A percentile compares a stretch with the other conserved stretches of the same genome.
phyloP scores from a whole-genome alignment of 129 eudicot species.

The Artemisia annua region DNA sequence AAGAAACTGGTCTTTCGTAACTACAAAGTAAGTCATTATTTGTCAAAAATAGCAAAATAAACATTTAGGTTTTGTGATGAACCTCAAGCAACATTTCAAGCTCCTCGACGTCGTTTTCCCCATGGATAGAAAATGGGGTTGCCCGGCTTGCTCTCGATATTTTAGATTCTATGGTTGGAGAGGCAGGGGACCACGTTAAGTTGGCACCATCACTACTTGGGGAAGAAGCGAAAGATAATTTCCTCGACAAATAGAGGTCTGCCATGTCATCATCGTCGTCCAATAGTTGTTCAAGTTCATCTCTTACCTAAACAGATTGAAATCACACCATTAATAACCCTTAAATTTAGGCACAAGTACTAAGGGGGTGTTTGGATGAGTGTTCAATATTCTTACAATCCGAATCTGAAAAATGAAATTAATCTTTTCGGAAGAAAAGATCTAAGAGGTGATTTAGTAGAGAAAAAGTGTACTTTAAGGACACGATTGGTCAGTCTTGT shows the following conservation, averaged over 20 bases:
- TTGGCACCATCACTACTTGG: constrained; percentile 37
- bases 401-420: background rate
- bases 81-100: constrained; percentile 96
- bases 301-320: constrained; percentile 52
- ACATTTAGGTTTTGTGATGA: constrained; percentile 1
- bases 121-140: constrained; percentile 45
- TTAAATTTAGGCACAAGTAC: background rate
- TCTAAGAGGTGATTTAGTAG: background rate
- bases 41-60: background rate
- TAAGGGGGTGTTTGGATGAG: too few species aligned
- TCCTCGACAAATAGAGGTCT: constrained; percentile 76
- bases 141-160: constrained; percentile 56
- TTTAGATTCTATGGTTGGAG: constrained; percentile 56
- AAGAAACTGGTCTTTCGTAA: background rate
- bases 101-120: constrained; percentile 71
- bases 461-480: constrained; percentile 57
- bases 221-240: constrained; percentile 45
- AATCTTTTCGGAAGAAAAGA: background rate
- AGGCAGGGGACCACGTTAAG: constrained; percentile 55
- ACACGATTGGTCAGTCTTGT: constrained; percentile 86
- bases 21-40: background rate
- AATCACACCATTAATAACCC: background rate
- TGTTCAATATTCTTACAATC: background rate
- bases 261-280: constrained; percentile 91
- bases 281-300: constrained; percentile 83